phyloP scores from a whole-genome alignment of 2,329 filamentous ascomycete genomes.

The Fusarium sp. region DNA sequence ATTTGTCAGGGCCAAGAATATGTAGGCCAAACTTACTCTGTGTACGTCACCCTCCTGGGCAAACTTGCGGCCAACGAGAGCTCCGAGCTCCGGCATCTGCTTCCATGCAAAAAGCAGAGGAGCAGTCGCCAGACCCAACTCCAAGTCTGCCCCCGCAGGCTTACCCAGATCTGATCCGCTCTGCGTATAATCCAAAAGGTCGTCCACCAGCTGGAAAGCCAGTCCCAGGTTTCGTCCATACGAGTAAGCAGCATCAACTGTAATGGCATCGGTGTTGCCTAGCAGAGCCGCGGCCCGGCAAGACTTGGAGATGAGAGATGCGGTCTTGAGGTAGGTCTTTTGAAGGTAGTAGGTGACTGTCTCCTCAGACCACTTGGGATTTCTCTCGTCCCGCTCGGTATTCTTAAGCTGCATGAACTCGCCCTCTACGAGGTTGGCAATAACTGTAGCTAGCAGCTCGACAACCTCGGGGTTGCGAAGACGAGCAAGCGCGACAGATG shows the following conservation, averaged over 20 bases:
- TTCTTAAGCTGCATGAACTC: slow-evolving; percentile 99
- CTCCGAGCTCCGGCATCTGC: slow-evolving; percentile 84
- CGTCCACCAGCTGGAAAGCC: slow-evolving; percentile 97
- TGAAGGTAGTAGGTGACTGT: slow-evolving; percentile 94
- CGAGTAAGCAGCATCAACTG: slow-evolving; percentile 89
- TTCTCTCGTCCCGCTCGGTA: slow-evolving; percentile 86
- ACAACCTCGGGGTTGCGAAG: slow-evolving; percentile 93
- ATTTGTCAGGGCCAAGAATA: slow-evolving; percentile 25
- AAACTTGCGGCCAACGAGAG: slow-evolving; percentile 93
- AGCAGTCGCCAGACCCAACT: slow-evolving; percentile 92
- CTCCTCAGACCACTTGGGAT: slow-evolving; percentile 88
- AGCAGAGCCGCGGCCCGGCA: slow-evolving; percentile 91
- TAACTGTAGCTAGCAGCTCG: slow-evolving; percentile 93
- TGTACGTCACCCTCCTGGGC: slow-evolving; percentile 83
- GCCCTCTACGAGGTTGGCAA: slow-evolving; percentile 96
- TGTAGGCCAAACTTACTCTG: slow-evolving; percentile 68
- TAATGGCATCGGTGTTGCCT: slow-evolving; percentile 79
- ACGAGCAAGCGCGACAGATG: slow-evolving; percentile 91
- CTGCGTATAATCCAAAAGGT: slow-evolving; percentile 96
- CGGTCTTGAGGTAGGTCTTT: slow-evolving; percentile 98
- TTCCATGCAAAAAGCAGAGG: slow-evolving; percentile 97
- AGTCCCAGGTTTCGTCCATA: slow-evolving; percentile 95
- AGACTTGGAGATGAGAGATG: slow-evolving; percentile 94
- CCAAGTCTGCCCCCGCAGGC: slow-evolving; percentile 92
- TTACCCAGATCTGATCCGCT: slow-evolving; percentile 89